Evolutionary conservation across 1,284 basidiomycete genomes (phyloP).

Genomic region (Phenoliferia sp.): DNA sequence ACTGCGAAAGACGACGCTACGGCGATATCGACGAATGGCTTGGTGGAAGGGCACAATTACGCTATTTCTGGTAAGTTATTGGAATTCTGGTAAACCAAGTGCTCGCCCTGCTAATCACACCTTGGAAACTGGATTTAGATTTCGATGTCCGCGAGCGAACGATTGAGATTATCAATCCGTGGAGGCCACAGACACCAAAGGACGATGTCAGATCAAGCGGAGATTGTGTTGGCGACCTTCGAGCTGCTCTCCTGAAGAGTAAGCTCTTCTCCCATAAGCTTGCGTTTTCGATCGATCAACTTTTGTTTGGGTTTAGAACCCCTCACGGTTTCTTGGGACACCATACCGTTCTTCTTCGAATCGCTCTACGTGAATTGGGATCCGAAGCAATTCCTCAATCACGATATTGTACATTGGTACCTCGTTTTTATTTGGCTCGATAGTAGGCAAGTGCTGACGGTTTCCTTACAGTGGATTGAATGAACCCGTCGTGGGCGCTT

Average conservation of each 20-base stretch:
- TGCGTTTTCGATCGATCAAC: too few species aligned
- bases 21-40: neutral
- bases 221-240: neutral
- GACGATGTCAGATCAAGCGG: neutral
- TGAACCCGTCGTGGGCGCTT: too few species aligned
- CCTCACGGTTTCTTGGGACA: conserved; percentile 58
- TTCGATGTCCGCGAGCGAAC: conserved; percentile 7
- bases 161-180: conserved; percentile 25
- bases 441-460: too few species aligned
- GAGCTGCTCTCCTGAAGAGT: neutral
- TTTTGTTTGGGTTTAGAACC: neutral
- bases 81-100: neutral
- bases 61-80: conserved; percentile 19
- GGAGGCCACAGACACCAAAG: conserved; percentile 3
- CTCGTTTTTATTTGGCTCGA: too few species aligned
- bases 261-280: too few species aligned
- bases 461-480: too few species aligned
- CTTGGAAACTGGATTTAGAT: neutral
- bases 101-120: neutral
- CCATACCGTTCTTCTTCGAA: conserved; percentile 68
- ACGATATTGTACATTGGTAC: conserved; percentile 57
- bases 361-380: conserved; percentile 86
- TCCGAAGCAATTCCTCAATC: conserved; percentile 56
- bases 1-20: conserved; percentile 50
- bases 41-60: conserved; percentile 22